Conservation (phyloP, 768 basidiomycete species). For the Tulasnella sp. region DNA sequence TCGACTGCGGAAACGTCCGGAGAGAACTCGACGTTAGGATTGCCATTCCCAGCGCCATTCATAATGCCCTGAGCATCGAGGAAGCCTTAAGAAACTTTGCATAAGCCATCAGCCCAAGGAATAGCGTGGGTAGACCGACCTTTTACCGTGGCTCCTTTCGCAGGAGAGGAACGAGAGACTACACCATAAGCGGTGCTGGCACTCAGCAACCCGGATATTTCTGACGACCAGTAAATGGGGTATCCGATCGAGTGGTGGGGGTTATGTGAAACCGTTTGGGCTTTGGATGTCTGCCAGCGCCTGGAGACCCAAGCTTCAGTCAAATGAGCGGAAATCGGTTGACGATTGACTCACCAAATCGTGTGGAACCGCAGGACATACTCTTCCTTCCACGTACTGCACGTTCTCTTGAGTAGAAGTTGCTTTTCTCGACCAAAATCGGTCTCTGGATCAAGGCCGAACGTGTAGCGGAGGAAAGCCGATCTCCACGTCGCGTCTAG, state of each 20-base stretch:
- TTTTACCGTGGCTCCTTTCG: constrained; percentile 58
- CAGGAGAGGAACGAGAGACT: constrained; percentile 62
- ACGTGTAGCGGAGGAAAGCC: constrained; percentile 61
- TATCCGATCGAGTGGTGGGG: constrained; percentile 56
- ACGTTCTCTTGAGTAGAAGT: constrained; percentile 48
- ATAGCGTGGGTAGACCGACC: neutral
- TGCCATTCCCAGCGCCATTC: constrained; percentile 51
- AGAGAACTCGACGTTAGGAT: constrained; percentile 67
- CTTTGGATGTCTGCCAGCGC: constrained; percentile 61
- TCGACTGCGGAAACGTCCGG: constrained; percentile 47
- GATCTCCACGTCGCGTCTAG: constrained; percentile 74
- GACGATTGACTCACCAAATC: constrained; percentile 39
- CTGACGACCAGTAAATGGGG: constrained; percentile 52
- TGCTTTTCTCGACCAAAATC: constrained; percentile 34
- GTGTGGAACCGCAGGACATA: constrained; percentile 52
- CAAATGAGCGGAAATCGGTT: neutral
- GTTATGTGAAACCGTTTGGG: constrained; percentile 50
- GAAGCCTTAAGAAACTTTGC: constrained; percentile 37
- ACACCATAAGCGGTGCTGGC: constrained; percentile 61
- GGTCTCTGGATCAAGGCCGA: constrained; percentile 58
- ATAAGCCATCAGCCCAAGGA: neutral
- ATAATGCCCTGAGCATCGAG: constrained; percentile 56
- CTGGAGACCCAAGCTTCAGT: constrained; percentile 33
- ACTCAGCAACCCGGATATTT: constrained; percentile 44
- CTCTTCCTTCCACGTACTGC: constrained; percentile 61